Evolutionary conservation across 2,329 filamentous ascomycete genomes (phyloP).

Genomic region (Aureobasidium sp.): DNA sequence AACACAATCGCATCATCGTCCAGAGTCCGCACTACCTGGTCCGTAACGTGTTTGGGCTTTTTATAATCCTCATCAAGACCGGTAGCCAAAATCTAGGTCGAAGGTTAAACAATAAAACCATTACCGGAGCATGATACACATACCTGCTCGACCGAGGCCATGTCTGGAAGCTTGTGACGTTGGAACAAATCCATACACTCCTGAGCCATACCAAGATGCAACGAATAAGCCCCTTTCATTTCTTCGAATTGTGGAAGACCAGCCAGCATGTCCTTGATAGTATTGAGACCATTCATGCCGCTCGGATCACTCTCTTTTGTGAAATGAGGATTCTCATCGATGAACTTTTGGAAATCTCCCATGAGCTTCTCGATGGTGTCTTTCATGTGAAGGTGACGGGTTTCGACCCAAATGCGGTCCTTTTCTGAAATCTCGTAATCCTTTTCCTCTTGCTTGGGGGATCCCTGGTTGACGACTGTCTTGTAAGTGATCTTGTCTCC

Average conservation of each 20-base stretch:
- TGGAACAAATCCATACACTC: slow-evolving; percentile 95
- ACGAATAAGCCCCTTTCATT: slow-evolving; percentile 87
- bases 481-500: slow-evolving; percentile 81
- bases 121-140: neutral
- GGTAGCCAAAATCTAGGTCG: slow-evolving; percentile 64
- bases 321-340: slow-evolving; percentile 86
- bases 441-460: slow-evolving; percentile 64
- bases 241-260: slow-evolving; percentile 90
- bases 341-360: slow-evolving; percentile 85
- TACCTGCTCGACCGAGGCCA: slow-evolving; percentile 79
- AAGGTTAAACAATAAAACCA: slow-evolving; percentile 12
- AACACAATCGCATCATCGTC: slow-evolving; percentile 70
- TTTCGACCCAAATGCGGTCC: slow-evolving; percentile 92
- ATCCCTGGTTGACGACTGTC: slow-evolving; percentile 68
- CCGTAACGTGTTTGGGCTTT: slow-evolving; percentile 82
- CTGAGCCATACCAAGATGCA: slow-evolving; percentile 94
- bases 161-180: slow-evolving; percentile 71
- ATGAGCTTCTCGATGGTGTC: slow-evolving; percentile 92
- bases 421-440: slow-evolving; percentile 87
- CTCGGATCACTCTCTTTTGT: slow-evolving; percentile 57
- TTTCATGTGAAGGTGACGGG: slow-evolving; percentile 94
- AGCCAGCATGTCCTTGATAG: slow-evolving; percentile 95
- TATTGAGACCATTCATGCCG: slow-evolving; percentile 62
- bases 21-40: slow-evolving; percentile 76
- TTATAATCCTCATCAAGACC: slow-evolving; percentile 87